Evolutionary conservation across 768 basidiomycete genomes (phyloP).

Genomic region (Kockovaella imperatae): DNA sequence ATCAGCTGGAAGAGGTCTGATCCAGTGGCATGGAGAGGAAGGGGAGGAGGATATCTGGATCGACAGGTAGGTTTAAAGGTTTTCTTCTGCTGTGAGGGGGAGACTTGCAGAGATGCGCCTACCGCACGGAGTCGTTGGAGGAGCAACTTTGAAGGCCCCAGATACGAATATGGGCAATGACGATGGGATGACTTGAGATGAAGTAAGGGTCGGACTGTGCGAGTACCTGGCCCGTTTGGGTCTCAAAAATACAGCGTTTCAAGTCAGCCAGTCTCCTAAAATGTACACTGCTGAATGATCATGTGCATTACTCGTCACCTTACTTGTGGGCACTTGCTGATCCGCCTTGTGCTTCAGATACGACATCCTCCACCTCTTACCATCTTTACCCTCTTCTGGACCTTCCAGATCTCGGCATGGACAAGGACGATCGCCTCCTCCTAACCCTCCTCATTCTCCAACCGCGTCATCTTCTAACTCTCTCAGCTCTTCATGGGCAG

Average conservation of each 20-base stretch:
- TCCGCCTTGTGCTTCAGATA: conserved; percentile 51
- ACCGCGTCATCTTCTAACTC: conserved; percentile 48
- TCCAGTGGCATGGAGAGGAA: conserved; percentile 39
- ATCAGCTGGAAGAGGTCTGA: conserved; percentile 41
- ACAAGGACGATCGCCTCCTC: conserved; percentile 1
- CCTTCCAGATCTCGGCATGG: conserved; percentile 11
- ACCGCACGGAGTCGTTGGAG: too few relatives aligned
- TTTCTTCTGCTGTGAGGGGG: background rate
- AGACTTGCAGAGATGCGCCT: background rate
- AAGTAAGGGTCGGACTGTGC: too few relatives aligned
- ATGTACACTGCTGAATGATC: background rate
- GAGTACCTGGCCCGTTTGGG: too few relatives aligned
- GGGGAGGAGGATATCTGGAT: conserved; percentile 55
- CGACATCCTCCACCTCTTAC: conserved; percentile 68
- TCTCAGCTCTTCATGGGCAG: conserved; percentile 54
- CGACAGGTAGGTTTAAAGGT: conserved; percentile 60
- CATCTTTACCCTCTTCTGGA: conserved; percentile 47
- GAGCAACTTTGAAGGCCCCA: too few relatives aligned
- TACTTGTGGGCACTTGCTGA: background rate
- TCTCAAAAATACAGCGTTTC: too few relatives aligned
- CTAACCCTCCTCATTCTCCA: background rate
- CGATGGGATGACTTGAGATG: too few relatives aligned
- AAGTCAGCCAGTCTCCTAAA: background rate
- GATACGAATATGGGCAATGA: too few relatives aligned
- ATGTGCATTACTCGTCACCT: background rate